Conservation (phyloP, 2,329 filamentous ascomycete species). For the Penicillium brevicompactum region DNA sequence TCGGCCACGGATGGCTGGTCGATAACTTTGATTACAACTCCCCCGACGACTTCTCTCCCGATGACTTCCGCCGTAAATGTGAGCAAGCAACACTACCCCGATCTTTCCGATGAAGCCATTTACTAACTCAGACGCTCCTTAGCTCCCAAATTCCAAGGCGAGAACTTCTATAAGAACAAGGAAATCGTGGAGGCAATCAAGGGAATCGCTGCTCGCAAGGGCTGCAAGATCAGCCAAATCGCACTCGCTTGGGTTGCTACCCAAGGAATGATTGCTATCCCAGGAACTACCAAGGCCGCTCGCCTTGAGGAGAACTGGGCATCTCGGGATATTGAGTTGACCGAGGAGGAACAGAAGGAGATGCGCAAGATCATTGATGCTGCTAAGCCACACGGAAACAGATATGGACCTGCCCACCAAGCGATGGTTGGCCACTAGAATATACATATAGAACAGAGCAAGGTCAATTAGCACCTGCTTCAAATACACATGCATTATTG, state of each 20-base stretch:
- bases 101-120: neutral
- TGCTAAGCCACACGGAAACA: conserved; percentile 41
- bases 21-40: conserved; percentile 47
- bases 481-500: neutral
- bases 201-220: conserved; percentile 40
- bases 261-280: conserved; percentile 50
- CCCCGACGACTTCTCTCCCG: conserved; percentile 49
- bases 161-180: conserved; percentile 50
- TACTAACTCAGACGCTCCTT: neutral
- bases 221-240: conserved; percentile 38
- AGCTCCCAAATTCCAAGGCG: conserved; percentile 42
- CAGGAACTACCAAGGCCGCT: conserved; percentile 47
- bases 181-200: conserved; percentile 47
- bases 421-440: conserved; percentile 30
- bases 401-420: conserved; percentile 32
- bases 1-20: conserved; percentile 53
- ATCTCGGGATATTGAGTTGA: conserved; percentile 40
- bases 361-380: conserved; percentile 44
- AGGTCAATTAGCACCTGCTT: neutral
- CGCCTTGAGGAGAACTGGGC: conserved; percentile 47
- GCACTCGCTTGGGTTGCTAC: conserved; percentile 46
- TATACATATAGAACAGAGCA: neutral
- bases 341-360: conserved; percentile 41
- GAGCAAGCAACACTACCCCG: conserved; percentile 17
- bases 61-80: conserved; percentile 46